Percentiles rank a stretch among this genome's conserved stretches.
These are phyloP conservation scores for Alternaria novae-zelandiae DNA, from an alignment of 2,329 filamentous ascomycete species.

Conservation along the genomic window DNA sequence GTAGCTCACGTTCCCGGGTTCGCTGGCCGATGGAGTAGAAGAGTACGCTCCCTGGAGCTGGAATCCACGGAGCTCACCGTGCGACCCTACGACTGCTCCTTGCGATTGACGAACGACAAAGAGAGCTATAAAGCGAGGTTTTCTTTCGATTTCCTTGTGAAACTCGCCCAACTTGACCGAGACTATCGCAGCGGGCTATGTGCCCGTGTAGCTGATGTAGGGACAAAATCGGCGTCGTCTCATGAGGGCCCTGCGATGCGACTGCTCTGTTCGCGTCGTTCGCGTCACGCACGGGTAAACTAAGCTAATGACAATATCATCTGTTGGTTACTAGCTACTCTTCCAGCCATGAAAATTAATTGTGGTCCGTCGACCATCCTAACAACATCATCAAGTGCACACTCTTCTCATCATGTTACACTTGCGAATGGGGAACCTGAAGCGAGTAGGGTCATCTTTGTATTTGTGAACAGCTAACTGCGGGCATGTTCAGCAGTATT, in stretches of 20 bases:
- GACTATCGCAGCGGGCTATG: neutral
- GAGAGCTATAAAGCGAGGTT: neutral
- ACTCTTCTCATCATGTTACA: too few species aligned
- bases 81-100: neutral
- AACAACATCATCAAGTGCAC: too few species aligned
- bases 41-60: too few species aligned
- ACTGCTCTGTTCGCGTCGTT: neutral
- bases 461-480: too few species aligned
- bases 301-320: too few species aligned
- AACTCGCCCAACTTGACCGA: neutral
- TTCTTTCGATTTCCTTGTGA: neutral
- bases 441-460: too few species aligned
- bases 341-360: too few species aligned
- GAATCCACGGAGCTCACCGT: neutral
- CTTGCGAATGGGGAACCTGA: too few species aligned
- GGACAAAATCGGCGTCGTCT: neutral
- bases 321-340: too few species aligned
- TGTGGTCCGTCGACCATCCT: too few species aligned
- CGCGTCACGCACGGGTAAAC: too few species aligned
- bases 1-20: neutral
- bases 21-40: neutral
- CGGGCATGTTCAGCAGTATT: too few species aligned
- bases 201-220: neutral
- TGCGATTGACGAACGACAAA: neutral
- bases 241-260: neutral